Evolutionary conservation across 2,329 filamentous ascomycete species (phyloP), one percentile per base, ranked within the genome.

Genomic region (Ophiocordyceps camponoti-leonardi): DNA sequence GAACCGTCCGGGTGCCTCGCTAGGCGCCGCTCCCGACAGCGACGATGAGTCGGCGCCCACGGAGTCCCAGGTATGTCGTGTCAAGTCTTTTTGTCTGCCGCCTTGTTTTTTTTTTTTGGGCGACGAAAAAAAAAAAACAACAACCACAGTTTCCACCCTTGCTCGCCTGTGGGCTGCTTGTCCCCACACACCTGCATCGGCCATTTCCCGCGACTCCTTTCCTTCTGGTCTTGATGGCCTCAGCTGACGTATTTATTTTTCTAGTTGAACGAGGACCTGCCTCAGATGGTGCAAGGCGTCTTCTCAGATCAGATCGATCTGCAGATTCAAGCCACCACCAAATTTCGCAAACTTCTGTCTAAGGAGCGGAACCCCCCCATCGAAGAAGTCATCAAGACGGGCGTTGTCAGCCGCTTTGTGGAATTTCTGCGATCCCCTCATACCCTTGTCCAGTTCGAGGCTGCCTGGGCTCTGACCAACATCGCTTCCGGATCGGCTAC

Each of bases 351-450:
- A 75, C 77, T 98, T 40, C 73, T 98, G 26, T 95, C 87, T 54
- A 98, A 98, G 72, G 92, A 98, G 73, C 86, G 92, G 61, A 98
- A 98, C 71, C 92, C 92, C 42, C 92, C 92, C 42, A 98, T 98
- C 62, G 92, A 98, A 71, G 87, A 93, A 62, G 92, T 98, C 55
- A 98, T 98, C 67, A 94, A 96, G 76, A 96, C 92, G 48, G 92
- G 92, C 59, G 92, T 98, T 52, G 92, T 98, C 54, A 83, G 80
- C 71, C 84, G 92, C 61, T 98, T 98, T 60, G 92, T 98, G 66
- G 87, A 95, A 67, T 98, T 98, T 68, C 81, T 98, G 49, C 85
- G 86, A 62, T 98, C 92, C 46, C 92, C 92, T 52, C 92, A 98
- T 67, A 96, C 92, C 31, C 77, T 98, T 43, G 92, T 98, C 47